These are phyloP conservation scores for Tarenaya hassleriana DNA, from an alignment of 345 rosid species.

Conservation along the genomic window DNA sequence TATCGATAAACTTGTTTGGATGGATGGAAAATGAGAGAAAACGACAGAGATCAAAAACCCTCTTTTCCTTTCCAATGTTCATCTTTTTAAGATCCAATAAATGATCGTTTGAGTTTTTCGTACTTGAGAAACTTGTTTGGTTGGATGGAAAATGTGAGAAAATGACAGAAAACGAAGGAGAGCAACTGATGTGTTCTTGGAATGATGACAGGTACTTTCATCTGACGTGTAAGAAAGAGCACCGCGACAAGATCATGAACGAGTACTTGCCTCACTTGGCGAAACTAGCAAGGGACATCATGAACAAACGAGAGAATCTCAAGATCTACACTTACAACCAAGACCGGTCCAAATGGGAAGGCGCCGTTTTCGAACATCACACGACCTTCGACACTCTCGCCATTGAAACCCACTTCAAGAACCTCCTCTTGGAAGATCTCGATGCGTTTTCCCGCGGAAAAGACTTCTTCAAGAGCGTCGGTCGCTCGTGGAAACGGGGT, in stretches of 20 bases:
- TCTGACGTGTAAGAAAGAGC: conserved; percentile 30
- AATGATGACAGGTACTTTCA: conserved; percentile 24
- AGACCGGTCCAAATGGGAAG: conserved; percentile 26
- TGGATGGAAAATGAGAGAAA: too few relatives aligned
- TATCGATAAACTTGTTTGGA: too few relatives aligned
- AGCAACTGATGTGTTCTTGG: background rate
- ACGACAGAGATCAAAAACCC: background rate
- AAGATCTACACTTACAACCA: conserved; percentile 27
- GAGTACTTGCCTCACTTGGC: conserved; percentile 28
- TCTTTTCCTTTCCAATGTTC: too few relatives aligned
- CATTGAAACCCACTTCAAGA: conserved; percentile 24
- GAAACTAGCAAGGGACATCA: conserved; percentile 27
- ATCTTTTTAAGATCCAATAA: too few relatives aligned
- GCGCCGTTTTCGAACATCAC: conserved; percentile 26
- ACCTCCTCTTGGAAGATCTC: conserved; percentile 24
- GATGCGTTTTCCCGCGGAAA: conserved; percentile 28
- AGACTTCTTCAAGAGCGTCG: conserved; percentile 31
- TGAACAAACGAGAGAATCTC: conserved; percentile 25
- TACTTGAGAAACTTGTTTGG: too few relatives aligned
- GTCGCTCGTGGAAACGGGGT: conserved; percentile 31
- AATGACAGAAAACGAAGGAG: background rate
- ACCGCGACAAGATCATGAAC: conserved; percentile 30
- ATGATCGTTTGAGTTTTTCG: too few relatives aligned
- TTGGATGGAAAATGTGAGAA: too few relatives aligned
- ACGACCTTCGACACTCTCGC: conserved; percentile 32